phyloP scores from a whole-genome alignment of 257 asterid genomes.

The Nicotiana obtusifolia region DNA sequence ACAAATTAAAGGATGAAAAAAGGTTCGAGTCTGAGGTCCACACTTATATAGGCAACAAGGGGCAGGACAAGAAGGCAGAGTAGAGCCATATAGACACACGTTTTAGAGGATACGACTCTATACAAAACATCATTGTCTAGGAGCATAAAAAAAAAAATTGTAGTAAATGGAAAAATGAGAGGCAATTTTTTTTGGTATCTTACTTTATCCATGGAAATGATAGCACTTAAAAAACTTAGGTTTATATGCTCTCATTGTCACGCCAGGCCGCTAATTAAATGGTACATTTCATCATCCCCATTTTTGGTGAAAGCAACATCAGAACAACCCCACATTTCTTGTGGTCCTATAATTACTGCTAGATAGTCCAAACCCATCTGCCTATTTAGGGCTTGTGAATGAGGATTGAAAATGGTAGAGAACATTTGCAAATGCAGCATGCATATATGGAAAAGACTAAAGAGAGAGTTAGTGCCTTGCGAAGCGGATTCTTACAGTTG shows the following conservation, averaged over 20 bases:
- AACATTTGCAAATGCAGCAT: constrained; percentile 35
- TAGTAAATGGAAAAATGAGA: neutral
- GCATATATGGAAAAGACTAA: constrained; percentile 32
- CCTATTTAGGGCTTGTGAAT: neutral
- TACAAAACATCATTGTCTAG: neutral
- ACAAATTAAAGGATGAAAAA: no score
- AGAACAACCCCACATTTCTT: constrained; percentile 13
- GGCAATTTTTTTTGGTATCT: neutral
- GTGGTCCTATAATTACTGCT: constrained; percentile 42
- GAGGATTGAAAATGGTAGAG: neutral
- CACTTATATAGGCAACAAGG: neutral
- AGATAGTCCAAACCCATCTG: neutral
- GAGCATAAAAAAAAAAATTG: neutral
- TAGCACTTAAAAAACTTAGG: neutral
- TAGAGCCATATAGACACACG: constrained; percentile 4
- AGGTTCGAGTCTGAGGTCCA: neutral
- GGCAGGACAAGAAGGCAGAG: neutral
- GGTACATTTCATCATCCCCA: constrained; percentile 12
- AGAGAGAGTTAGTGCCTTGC: neutral
- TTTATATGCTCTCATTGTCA: constrained; percentile 21
- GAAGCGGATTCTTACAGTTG: constrained; percentile 14
- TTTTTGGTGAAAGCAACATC: constrained; percentile 33
- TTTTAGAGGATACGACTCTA: neutral
- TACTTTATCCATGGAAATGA: neutral
- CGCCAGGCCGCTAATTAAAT: neutral